A percentile compares a stretch with the other conserved stretches of the same genome.
These are phyloP conservation scores for Leccinum aurantiacum DNA, from an alignment of 768 basidiomycete genomes.

Conservation along the genomic window DNA sequence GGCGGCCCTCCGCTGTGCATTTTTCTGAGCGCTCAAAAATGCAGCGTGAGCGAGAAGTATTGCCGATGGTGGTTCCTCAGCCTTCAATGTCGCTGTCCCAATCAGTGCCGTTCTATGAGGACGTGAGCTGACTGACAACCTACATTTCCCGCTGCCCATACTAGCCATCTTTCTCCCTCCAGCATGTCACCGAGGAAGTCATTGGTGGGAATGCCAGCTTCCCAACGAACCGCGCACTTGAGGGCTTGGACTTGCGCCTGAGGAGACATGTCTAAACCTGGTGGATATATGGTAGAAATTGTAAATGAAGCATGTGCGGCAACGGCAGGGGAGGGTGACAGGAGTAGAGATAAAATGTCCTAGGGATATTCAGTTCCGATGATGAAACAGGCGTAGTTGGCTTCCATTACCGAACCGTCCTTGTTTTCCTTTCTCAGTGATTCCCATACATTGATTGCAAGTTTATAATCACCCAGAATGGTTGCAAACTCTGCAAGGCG, in stretches of 20 bases:
- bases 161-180: slow-evolving; percentile 83
- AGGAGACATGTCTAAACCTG: slow-evolving; percentile 50
- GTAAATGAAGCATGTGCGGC: slow-evolving; percentile 63
- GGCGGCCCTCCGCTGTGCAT: slow-evolving; percentile 61
- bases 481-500: slow-evolving; percentile 97
- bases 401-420: slow-evolving; percentile 68
- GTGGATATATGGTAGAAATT: slow-evolving; percentile 46
- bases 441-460: slow-evolving; percentile 86
- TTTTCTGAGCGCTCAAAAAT: slow-evolving; percentile 59
- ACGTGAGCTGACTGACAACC: slow-evolving; percentile 28
- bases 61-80: slow-evolving; percentile 79
- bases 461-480: slow-evolving; percentile 83
- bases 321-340: slow-evolving; percentile 64
- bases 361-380: slow-evolving; percentile 31
- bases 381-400: neutral
- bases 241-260: slow-evolving; percentile 69
- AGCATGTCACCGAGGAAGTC: slow-evolving; percentile 60
- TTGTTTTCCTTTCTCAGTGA: slow-evolving; percentile 82
- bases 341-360: slow-evolving; percentile 80
- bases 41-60: slow-evolving; percentile 83
- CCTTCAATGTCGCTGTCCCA: slow-evolving; percentile 45
- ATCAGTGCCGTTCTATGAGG: slow-evolving; percentile 24
- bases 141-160: slow-evolving; percentile 83
- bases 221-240: slow-evolving; percentile 74
- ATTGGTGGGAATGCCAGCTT: slow-evolving; percentile 52